Evolutionary conservation across 73 alveolate species (phyloP).

Genomic region (Uronychia binucleata): DNA sequence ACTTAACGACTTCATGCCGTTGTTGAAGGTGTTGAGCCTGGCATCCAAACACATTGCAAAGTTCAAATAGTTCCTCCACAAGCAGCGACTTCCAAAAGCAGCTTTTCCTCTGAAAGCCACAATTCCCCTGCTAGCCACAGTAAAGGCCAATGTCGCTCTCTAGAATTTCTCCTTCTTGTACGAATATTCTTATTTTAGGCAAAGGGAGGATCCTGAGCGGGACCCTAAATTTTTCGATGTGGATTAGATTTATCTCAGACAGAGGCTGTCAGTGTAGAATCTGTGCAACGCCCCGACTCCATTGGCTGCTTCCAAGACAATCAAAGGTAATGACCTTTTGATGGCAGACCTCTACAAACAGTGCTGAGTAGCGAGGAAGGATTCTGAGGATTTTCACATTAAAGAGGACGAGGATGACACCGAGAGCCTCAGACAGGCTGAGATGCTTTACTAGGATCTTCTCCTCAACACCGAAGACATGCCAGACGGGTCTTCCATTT

Average conservation of each 20-base stretch:
- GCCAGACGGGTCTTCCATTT: slow-evolving; percentile 16
- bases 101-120: slow-evolving; percentile 54
- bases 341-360: background rate
- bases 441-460: slow-evolving; percentile 14
- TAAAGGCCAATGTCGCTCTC: slow-evolving; percentile 49
- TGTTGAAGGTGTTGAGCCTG: slow-evolving; percentile 45
- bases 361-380: background rate
- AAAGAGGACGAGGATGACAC: slow-evolving; percentile 45
- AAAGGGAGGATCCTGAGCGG: background rate
- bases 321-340: background rate
- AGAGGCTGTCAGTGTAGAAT: background rate
- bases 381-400: background rate
- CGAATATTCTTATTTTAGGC: no score
- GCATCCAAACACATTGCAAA: slow-evolving; percentile 45
- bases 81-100: slow-evolving; percentile 21
- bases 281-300: background rate
- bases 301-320: background rate
- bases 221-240: background rate
- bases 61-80: slow-evolving; percentile 41
- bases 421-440: slow-evolving; percentile 26
- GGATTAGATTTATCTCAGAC: background rate
- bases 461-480: slow-evolving; percentile 10
- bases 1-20: slow-evolving; percentile 48
- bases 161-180: slow-evolving; percentile 13
- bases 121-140: slow-evolving; percentile 35